These are phyloP conservation scores for Scleroderma bovista DNA, from an alignment of 768 basidiomycete genomes.

Conservation along the genomic window DNA sequence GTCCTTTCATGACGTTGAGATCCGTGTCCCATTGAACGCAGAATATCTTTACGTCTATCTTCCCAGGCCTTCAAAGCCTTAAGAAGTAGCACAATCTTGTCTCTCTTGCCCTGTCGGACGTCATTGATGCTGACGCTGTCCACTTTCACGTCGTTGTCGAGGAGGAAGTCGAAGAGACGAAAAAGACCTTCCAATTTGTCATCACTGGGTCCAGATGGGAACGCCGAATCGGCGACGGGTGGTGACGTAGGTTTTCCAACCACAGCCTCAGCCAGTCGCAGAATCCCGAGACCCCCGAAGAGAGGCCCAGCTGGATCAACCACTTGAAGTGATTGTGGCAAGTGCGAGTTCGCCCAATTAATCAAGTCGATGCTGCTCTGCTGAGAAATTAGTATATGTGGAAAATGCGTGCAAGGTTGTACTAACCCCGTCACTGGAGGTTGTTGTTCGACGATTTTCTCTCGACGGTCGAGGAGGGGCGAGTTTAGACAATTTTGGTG, in stretches of 20 bases:
- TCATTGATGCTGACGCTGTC: constrained; percentile 93
- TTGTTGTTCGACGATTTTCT: constrained; percentile 47
- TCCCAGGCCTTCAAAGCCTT: constrained; percentile 76
- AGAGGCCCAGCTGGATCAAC: constrained; percentile 37
- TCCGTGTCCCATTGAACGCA: constrained; percentile 45
- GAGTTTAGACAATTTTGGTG: constrained; percentile 7
- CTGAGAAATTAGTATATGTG: constrained; percentile 5
- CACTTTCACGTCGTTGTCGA: constrained; percentile 90
- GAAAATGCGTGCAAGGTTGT: constrained; percentile 2
- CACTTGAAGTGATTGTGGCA: constrained; percentile 62
- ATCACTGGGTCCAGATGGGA: constrained; percentile 60
- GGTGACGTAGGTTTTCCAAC: constrained; percentile 61
- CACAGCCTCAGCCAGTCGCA: constrained; percentile 81
- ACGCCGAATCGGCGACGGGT: constrained; percentile 73
- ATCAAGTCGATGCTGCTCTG: constrained; percentile 47
- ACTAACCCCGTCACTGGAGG: constrained; percentile 19
- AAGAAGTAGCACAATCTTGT: constrained; percentile 77
- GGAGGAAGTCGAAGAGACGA: constrained; percentile 83
- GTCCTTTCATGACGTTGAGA: too few species aligned
- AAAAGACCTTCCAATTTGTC: constrained; percentile 87
- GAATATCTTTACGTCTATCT: constrained; percentile 59
- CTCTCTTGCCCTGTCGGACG: constrained; percentile 72
- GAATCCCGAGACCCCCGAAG: constrained; percentile 70
- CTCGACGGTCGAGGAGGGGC: constrained; percentile 66
- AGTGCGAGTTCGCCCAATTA: constrained; percentile 84